These are phyloP conservation scores for Clonostachys rosea DNA, from an alignment of 2,329 filamentous ascomycete genomes.

Conservation along the genomic window DNA sequence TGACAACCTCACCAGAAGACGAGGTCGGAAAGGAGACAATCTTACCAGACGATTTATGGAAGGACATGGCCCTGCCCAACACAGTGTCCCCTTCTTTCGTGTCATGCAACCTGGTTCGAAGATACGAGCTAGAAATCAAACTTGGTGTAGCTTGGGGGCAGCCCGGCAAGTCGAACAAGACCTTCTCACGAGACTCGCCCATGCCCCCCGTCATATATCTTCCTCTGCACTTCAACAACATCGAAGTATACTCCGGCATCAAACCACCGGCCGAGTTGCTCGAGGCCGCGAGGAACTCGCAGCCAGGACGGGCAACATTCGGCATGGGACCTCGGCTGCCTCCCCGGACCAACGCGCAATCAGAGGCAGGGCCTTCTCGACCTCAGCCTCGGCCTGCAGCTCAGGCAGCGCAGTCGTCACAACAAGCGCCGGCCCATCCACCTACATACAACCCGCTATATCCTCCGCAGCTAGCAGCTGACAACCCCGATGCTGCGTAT, in stretches of 20 bases:
- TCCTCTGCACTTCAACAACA: slow-evolving; percentile 67
- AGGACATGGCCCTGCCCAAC: slow-evolving; percentile 67
- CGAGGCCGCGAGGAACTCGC: slow-evolving; percentile 40
- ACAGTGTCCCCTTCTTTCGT: slow-evolving; percentile 83
- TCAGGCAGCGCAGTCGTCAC: slow-evolving; percentile 9
- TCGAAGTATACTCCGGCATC: slow-evolving; percentile 86
- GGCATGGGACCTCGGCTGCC: slow-evolving; percentile 24
- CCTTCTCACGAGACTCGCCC: slow-evolving; percentile 1
- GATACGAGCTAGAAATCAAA: slow-evolving; percentile 79
- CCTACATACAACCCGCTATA: slow-evolving; percentile 45
- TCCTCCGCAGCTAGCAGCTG: slow-evolving; percentile 46
- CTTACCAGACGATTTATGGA: slow-evolving; percentile 72
- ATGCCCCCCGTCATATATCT: slow-evolving; percentile 51
- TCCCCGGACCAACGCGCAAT: slow-evolving; percentile 17
- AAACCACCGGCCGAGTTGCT: slow-evolving; percentile 73
- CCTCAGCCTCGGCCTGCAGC: slow-evolving; percentile 2
- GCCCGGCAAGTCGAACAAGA: slow-evolving; percentile 22
- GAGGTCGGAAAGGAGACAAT: slow-evolving; percentile 61
- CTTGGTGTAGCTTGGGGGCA: slow-evolving; percentile 74
- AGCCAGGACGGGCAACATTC: slow-evolving; percentile 30
- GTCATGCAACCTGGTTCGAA: slow-evolving; percentile 80
- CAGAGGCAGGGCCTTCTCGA: slow-evolving; percentile 12
- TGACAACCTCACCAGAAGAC: slow-evolving; percentile 52
- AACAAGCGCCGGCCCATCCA: slow-evolving; percentile 16
- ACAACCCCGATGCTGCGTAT: slow-evolving; percentile 38